These are phyloP conservation scores for Pelargonium citronellum DNA, from an alignment of 441 rosid species.

Conservation along the genomic window DNA sequence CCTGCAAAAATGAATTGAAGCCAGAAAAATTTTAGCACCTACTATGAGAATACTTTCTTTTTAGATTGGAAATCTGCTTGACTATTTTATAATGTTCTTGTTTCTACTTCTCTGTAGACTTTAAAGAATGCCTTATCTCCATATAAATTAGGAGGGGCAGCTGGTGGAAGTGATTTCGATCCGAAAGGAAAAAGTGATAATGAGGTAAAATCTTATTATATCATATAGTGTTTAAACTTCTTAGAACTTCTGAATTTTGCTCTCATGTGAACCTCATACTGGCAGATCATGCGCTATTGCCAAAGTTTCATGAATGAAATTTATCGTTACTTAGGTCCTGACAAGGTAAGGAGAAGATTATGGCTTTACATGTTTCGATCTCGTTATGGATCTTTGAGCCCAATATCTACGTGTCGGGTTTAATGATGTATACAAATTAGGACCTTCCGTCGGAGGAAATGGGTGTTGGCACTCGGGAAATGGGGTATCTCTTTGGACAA, in stretches of 20 bases:
- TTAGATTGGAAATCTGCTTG: not conserved
- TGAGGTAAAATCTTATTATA: conserved; percentile 47
- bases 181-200: conserved; percentile 97
- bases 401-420: conserved; percentile 16
- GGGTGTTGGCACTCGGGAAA: conserved; percentile 96
- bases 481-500: conserved; percentile 98
- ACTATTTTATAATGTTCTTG: conserved; percentile 8
- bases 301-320: conserved; percentile 98
- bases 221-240: conserved; percentile 19
- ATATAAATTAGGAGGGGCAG: conserved; percentile 96
- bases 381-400: conserved; percentile 7
- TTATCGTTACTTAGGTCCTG: conserved; percentile 84
- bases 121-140: conserved; percentile 92
- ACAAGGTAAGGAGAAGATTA: conserved; percentile 51
- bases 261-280: conserved; percentile 28
- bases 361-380: conserved; percentile 4
- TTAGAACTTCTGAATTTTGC: conserved; percentile 24
- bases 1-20: conserved; percentile 1
- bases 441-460: conserved; percentile 97
- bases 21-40: not conserved
- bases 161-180: conserved; percentile 99
- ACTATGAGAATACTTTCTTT: not conserved
- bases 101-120: conserved; percentile 46
- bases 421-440: conserved; percentile 32
- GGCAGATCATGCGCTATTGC: conserved; percentile 95